Conservation (phyloP, 2,329 filamentous ascomycete genomes). For the Fusarium sambucinum region DNA sequence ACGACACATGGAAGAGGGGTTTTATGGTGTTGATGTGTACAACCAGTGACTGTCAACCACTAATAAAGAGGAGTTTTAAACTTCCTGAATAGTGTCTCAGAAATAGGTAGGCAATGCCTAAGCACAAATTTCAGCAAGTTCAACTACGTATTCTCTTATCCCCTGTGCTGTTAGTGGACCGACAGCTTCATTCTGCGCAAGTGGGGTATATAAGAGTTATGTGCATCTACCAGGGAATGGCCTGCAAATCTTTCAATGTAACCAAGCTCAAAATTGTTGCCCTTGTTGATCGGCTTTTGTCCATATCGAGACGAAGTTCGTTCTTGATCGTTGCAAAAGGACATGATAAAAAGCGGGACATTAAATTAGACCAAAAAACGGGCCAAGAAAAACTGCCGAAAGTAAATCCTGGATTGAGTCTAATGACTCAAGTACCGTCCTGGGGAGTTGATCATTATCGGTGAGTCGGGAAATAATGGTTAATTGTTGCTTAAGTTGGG, state of each 20-base stretch:
- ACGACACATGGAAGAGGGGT: slow-evolving; percentile 24
- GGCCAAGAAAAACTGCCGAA: slow-evolving; percentile 41
- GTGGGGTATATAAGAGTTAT: slow-evolving; percentile 21
- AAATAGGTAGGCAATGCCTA: not conserved
- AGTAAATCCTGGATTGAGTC: slow-evolving; percentile 24
- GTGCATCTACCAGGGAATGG: slow-evolving; percentile 11
- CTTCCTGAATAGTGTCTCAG: not conserved
- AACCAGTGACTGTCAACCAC: not conserved
- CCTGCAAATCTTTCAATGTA: slow-evolving; percentile 20
- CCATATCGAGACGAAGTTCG: slow-evolving; percentile 26
- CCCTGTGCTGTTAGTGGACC: not conserved
- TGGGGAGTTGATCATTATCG: slow-evolving; percentile 20
- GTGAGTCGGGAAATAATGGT: slow-evolving; percentile 14
- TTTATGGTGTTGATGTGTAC: slow-evolving; percentile 18
- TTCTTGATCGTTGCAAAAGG: slow-evolving; percentile 26
- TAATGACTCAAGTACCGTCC: slow-evolving; percentile 41
- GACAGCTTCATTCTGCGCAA: slow-evolving; percentile 19
- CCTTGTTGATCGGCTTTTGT: slow-evolving; percentile 30
- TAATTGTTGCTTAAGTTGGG: slow-evolving; percentile 2
- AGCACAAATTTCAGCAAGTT: not conserved
- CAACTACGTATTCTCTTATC: not conserved
- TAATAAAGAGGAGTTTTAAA: not conserved
- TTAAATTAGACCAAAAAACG: slow-evolving; percentile 34
- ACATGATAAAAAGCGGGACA: slow-evolving; percentile 37
- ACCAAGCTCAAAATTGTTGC: slow-evolving; percentile 23